Conservation (phyloP, 2,329 filamentous ascomycete species). For the Exophiala viscosa region DNA sequence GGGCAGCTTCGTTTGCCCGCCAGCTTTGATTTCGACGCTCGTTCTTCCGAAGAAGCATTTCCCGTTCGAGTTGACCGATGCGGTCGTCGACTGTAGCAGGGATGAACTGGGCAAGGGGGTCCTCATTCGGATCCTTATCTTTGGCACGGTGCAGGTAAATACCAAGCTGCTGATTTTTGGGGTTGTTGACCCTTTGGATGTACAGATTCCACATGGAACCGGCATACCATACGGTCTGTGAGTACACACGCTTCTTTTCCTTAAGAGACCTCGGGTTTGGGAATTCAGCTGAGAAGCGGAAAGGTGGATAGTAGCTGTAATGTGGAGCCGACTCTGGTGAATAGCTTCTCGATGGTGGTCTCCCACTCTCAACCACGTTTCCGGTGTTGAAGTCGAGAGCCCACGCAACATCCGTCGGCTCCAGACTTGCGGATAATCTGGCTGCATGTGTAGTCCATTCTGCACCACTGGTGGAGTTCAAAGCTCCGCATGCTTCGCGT, state of each 20-base stretch:
- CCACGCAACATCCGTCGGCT: constrained; percentile 55
- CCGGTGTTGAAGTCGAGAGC: constrained; percentile 52
- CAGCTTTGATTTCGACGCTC: constrained; percentile 27
- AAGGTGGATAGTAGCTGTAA: constrained; percentile 56
- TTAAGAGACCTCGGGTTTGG: constrained; percentile 54
- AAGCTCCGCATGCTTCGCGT: constrained; percentile 49
- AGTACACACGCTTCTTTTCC: constrained; percentile 58
- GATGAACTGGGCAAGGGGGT: constrained; percentile 34
- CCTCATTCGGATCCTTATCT: constrained; percentile 48
- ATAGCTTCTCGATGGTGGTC: constrained; percentile 19
- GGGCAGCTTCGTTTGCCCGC: constrained; percentile 31
- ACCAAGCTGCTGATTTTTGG: constrained; percentile 55
- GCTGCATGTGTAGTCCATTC: constrained; percentile 32
- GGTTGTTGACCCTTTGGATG: constrained; percentile 56
- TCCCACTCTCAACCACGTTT: constrained; percentile 33
- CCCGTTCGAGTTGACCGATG: constrained; percentile 53
- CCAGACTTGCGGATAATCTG: constrained; percentile 49
- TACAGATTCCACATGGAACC: constrained; percentile 61
- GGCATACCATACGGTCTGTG: constrained; percentile 57
- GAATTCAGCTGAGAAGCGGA: constrained; percentile 58
- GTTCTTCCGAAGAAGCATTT: constrained; percentile 46
- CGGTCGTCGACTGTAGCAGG: constrained; percentile 50
- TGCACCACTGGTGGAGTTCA: constrained; percentile 42
- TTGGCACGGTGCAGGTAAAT: constrained; percentile 59
- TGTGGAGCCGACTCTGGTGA: constrained; percentile 23